Base-by-base conservation (phyloP, 139 green algal genomes). In the Chlamydomonas urium region DNA sequence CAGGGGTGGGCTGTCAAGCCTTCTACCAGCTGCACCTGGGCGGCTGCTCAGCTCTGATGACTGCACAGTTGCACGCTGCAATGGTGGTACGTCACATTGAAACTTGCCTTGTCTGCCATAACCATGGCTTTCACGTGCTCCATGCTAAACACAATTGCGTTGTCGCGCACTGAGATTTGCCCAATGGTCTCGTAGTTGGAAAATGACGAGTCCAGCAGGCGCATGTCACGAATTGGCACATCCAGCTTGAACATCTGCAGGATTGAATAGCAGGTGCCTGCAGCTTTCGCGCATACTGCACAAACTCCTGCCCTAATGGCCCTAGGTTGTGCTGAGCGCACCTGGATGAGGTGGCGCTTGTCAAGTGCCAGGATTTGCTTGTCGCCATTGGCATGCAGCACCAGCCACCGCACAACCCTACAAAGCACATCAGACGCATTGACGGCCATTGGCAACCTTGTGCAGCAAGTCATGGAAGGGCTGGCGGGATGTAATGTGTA, bases 181-280 rank as follows among this genome's bases (percentile, higher is more conserved):
- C 72, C 81, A 10, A 77, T 63, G 32, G 79, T 83, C 53, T 86
- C 79, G 31, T 65, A 77, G 31, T 70, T 79, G 26, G 76, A 47
- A 29, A 90, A 68, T 56, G 79, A 5, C 24, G 82, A 81, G 67
- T 96, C 90, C 69, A 96, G 81, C 29, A 96, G 75, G 8, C 90
- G 80, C 87, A 96, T 89, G 79, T 96, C 90, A 21, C 90, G 86
- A 24, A 91, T 90, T 42, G 90, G 90, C 36, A 96, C 86, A 47
- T 89, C 85, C 34, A 96, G 74, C 33, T 81, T 76, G 50, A 89
- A 86, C 34, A 24, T 29, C 19, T 33, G 33, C 60, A 68, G 38
- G 4, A 42, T 48, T 19, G 19, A 68, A 68, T 32, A 62, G 21
- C 17, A 24, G 8, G 42, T 50, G 42, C 14, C 10, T 24, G 42